Conservation (phyloP, 331 rosid genomes). For the Quercus lobata region DNA sequence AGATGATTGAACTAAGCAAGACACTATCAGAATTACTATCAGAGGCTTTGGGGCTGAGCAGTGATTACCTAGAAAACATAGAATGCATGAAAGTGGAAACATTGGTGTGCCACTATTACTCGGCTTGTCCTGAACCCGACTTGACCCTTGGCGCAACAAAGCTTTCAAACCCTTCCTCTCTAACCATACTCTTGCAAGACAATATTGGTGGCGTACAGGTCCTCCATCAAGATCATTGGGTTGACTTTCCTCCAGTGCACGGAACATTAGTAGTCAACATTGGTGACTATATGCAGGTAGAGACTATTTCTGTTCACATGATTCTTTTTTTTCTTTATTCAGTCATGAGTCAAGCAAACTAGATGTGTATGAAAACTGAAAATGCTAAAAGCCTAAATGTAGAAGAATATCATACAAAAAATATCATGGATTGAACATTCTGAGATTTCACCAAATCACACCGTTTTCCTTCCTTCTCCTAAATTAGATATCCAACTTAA, state of each 20-base stretch:
- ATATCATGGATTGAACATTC: no score
- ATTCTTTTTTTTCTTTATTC: background rate
- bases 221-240: conserved; percentile 62
- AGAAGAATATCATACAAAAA: no score
- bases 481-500: no score
- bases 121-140: conserved; percentile 73
- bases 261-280: conserved; percentile 64
- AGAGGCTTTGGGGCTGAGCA: conserved; percentile 58
- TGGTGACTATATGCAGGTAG: conserved; percentile 76
- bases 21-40: conserved; percentile 48
- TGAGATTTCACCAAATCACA: no score
- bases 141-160: conserved; percentile 60
- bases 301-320: background rate
- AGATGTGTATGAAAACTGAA: background rate
- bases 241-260: conserved; percentile 46
- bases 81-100: conserved; percentile 62
- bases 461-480: no score
- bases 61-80: conserved; percentile 40
- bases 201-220: conserved; percentile 70
- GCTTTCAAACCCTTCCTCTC: conserved; percentile 72
- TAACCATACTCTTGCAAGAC: conserved; percentile 73
- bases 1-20: conserved; percentile 38
- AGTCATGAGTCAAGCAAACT: background rate
- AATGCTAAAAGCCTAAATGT: no score
- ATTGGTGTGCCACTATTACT: conserved; percentile 70